Evolutionary conservation across 1,284 basidiomycete species (phyloP).

Genomic region (Papiliotrema laurentii): DNA sequence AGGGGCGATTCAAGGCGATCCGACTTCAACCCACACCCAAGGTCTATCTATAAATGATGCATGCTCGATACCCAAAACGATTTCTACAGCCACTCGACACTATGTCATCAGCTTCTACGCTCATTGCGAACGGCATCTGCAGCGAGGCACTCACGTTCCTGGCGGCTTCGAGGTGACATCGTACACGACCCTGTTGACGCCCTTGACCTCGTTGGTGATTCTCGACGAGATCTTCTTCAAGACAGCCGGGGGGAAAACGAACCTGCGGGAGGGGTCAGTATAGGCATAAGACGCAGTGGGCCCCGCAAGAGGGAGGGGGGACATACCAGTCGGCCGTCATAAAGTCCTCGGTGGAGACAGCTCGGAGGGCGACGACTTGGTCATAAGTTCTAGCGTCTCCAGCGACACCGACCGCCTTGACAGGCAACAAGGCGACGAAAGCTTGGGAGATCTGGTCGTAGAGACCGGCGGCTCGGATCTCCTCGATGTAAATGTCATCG

Average conservation of each 20-base stretch:
- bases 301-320: background rate
- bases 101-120: slow-evolving; percentile 14
- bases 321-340: slow-evolving; percentile 93
- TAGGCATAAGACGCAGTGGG: no score
- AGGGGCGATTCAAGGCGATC: background rate
- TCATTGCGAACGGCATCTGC: background rate
- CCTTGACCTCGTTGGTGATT: slow-evolving; percentile 88
- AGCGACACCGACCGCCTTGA: slow-evolving; percentile 95
- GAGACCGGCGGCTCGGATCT: slow-evolving; percentile 85
- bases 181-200: slow-evolving; percentile 90
- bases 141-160: slow-evolving; percentile 55
- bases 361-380: slow-evolving; percentile 86
- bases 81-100: slow-evolving; percentile 41
- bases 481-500: slow-evolving; percentile 95
- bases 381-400: slow-evolving; percentile 97
- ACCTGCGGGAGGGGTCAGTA: slow-evolving; percentile 54
- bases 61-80: background rate
- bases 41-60: background rate
- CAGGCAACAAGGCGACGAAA: slow-evolving; percentile 94
- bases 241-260: slow-evolving; percentile 89
- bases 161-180: slow-evolving; percentile 98
- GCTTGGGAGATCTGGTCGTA: slow-evolving; percentile 97
- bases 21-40: no score
- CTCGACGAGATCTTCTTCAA: slow-evolving; percentile 88
- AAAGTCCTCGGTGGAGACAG: slow-evolving; percentile 90